Conservation (phyloP, 2,329 filamentous ascomycete species). For the Talaromyces sp. region DNA sequence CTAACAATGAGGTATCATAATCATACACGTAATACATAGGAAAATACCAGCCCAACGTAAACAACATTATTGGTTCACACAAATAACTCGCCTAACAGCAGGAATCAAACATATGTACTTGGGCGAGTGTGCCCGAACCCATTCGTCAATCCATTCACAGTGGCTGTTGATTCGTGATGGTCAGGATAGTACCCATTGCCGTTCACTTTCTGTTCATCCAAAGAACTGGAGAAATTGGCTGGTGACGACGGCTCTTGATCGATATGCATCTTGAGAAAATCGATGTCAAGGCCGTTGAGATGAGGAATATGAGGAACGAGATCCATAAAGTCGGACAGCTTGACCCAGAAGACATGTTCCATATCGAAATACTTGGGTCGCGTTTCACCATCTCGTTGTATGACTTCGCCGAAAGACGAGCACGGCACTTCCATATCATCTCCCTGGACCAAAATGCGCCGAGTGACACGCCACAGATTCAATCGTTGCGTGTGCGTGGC, state of each 20-base stretch:
- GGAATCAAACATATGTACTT: slow-evolving; percentile 40
- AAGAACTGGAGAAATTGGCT: slow-evolving; percentile 16
- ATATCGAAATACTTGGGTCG: slow-evolving; percentile 48
- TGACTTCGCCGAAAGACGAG: slow-evolving; percentile 38
- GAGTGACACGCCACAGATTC: slow-evolving; percentile 48
- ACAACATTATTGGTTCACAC: slow-evolving; percentile 13
- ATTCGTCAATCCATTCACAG: slow-evolving; percentile 33
- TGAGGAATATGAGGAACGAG: slow-evolving; percentile 48
- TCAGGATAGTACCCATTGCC: slow-evolving; percentile 26
- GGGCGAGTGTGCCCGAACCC: slow-evolving; percentile 35
- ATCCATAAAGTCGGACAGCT: slow-evolving; percentile 50
- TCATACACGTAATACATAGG: slow-evolving; percentile 38
- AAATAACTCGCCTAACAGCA: slow-evolving; percentile 6
- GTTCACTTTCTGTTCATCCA: slow-evolving; percentile 28
- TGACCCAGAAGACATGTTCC: slow-evolving; percentile 51
- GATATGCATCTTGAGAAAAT: slow-evolving; percentile 41
- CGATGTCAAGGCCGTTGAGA: slow-evolving; percentile 41
- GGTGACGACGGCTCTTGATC: slow-evolving; percentile 34
- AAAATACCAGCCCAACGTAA: slow-evolving; percentile 31
- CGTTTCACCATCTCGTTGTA: slow-evolving; percentile 42
- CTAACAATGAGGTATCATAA: slow-evolving; percentile 39
- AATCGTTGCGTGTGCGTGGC: slow-evolving; percentile 42
- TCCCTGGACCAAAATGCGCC: slow-evolving; percentile 44
- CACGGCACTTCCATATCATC: slow-evolving; percentile 37
- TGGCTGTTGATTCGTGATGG: slow-evolving; percentile 22